Evolutionary conservation across 1,284 basidiomycete genomes (phyloP), one percentile per base, ranked within the genome.

Genomic region (Boletus sp.): DNA sequence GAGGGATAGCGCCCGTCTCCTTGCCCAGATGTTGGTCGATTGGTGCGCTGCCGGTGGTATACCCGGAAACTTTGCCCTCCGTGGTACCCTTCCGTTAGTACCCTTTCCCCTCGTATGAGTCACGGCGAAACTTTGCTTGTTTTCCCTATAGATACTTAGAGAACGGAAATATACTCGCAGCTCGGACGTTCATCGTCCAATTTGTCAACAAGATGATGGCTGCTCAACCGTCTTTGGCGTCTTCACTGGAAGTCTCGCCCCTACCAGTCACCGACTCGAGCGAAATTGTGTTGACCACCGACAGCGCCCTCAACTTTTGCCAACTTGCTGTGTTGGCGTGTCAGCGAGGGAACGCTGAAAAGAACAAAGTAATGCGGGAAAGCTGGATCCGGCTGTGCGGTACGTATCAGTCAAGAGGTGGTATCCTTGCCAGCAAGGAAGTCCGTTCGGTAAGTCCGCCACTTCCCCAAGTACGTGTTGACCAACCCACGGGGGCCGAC

Each of bases 261-360:
- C 60, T 75, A 43, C 66, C 67, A n/a, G 60, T 75, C 13, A 57
- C 64, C 13, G 58, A 69, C n/a, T 67, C 72, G 19, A 78, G 82
- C 51, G 85, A 91, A 55, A 74, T 94, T 1, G 65, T 80, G 8
- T 71, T 91, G 50, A 91, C 89, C 6, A 79, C 78, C 14, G 84
- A 91, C 52, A 69, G 79, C 1, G 72, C 81, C 8, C 72, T 94
- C 56, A 97, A 95, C 65, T 95, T 94, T 66, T 73, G 85, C 2
- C 94, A 97, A 62, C 77, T 96, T 44, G 90, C 88, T 0, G 78
- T 96, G 9, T 68, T 85, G 44, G 84, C 86, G 6, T 91, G 89
- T 53, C 92, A 95, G 66, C 81, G 90, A 23, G 84, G 87, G 0
- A 82, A 89, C 45, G 84, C 88, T 36, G 75, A 83, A 51, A 78